Evolutionary conservation across 2,329 filamentous ascomycete species (phyloP).

Genomic region (Periconia sp.): DNA sequence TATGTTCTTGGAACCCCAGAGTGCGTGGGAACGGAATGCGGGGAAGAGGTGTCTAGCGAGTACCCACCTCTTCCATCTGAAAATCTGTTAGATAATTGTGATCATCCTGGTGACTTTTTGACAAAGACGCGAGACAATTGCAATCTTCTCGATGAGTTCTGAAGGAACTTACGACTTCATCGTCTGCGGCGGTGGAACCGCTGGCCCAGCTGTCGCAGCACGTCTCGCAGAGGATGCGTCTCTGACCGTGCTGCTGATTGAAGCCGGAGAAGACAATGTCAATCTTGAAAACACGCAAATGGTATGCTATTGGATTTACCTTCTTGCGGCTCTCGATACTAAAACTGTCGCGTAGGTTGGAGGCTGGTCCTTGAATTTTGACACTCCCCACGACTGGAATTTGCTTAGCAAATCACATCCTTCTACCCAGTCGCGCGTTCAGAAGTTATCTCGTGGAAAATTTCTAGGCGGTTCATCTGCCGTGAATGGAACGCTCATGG

Average conservation of each 20-base stretch:
- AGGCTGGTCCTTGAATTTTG: neutral
- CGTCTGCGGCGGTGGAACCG: constrained; percentile 10
- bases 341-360: neutral
- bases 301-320: no score
- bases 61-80: no score
- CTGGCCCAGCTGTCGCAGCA: constrained; percentile 16
- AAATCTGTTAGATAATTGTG: no score
- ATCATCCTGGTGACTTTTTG: no score
- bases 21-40: no score
- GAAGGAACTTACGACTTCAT: neutral
- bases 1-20: no score
- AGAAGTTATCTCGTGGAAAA: neutral
- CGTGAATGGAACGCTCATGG: constrained; percentile 3
- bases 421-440: neutral
- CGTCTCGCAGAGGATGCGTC: constrained; percentile 15
- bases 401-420: neutral
- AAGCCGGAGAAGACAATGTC: no score
- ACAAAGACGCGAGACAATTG: no score
- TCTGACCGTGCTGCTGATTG: no score
- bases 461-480: constrained; percentile 6
- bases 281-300: no score
- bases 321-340: no score
- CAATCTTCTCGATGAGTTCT: neutral
- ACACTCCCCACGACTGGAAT: neutral
- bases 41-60: no score